Evolutionary conservation across 345 rosid species (phyloP), one percentile per base, ranked within the genome.

Genomic region (Moringa oleifera): DNA sequence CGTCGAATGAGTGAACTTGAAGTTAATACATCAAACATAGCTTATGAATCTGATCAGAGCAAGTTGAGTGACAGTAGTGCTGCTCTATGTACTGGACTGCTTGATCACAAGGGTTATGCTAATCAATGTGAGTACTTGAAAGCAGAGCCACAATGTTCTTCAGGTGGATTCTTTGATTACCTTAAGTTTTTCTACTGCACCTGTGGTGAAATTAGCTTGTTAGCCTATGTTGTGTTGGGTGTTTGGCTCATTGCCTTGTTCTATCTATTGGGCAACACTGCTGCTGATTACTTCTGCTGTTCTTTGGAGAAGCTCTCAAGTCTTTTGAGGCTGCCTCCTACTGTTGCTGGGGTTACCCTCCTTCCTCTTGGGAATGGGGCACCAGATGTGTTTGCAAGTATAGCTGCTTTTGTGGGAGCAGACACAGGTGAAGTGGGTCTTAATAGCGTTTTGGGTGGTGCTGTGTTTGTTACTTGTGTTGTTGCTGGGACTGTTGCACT

Each of bases 351-450:
- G 67, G 98, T 92, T 45, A 59, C 95, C 0, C 86, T 92, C 7
- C 97, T 92, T 68, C 98, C 98, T 0, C 83, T 92, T 18, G 98
- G 98, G 53, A 92, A 92, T 73, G 97, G 98, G 22, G 96, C 96
- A 0, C 96, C 98, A 0, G 96, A 92, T 78, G 93, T 92, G 57
- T 92, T 89, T 76, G 89, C 98, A 0, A 92, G 97, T 73, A 89
- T 92, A 54, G 95, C 98, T 36, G 88, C 98, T 22, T 89, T 92
- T 57, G 71, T 87, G 49, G 97, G 98, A 22, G 73, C 78, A 23
- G 81, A 87, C 55, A 74, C 87, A 7, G 94, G 95, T 23, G 88
- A 74, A 33, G 94, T 92, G 18, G 98, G 98, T 51, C 88, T 92
- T 65, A 92, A 87, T 57, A 89, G 98, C 16, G 95, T 92, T 51